Conservation (phyloP, 306 rosid species). For the Mimosa bimucronata region DNA sequence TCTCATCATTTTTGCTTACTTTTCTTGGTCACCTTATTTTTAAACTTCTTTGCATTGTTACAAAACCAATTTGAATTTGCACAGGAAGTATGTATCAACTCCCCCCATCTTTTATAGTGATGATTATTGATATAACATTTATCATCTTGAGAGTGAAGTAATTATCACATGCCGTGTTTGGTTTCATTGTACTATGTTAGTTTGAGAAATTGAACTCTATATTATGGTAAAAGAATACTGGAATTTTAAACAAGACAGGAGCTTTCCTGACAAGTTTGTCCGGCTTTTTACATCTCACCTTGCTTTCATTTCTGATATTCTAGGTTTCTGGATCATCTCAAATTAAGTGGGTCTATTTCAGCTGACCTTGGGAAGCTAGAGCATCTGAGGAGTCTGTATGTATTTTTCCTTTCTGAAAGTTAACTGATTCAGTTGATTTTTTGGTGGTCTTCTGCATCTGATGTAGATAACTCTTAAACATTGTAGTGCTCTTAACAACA, state of each 20-base stretch:
- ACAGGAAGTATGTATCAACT: slow-evolving; percentile 16
- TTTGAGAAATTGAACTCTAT: slow-evolving; percentile 16
- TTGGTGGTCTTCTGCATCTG: slow-evolving; percentile 25
- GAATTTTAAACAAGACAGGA: slow-evolving; percentile 12
- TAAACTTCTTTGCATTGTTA: neutral
- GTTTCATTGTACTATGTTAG: slow-evolving; percentile 1
- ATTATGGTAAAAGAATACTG: neutral
- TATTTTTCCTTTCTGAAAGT: slow-evolving; percentile 26
- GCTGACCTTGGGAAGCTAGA: slow-evolving; percentile 91
- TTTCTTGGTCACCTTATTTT: neutral
- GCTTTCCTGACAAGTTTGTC: slow-evolving; percentile 31
- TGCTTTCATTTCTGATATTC: slow-evolving; percentile 42
- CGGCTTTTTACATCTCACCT: slow-evolving; percentile 36
- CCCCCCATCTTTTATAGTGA: neutral
- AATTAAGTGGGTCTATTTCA: slow-evolving; percentile 71
- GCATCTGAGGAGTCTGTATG: slow-evolving; percentile 78
- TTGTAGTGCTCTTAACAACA: slow-evolving; percentile 74
- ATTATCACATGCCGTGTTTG: slow-evolving; percentile 1
- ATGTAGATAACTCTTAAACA: slow-evolving; percentile 38
- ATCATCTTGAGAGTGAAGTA: slow-evolving; percentile 26
- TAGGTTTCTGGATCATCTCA: slow-evolving; percentile 77
- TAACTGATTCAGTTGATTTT: slow-evolving; percentile 17
- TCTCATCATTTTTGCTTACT: slow-evolving; percentile 28
- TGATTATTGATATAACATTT: slow-evolving; percentile 14
- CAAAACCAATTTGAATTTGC: neutral